phyloP scores from a whole-genome alignment of 1,139 yeast genomes.

The Debaryomycetaceae sp. region DNA sequence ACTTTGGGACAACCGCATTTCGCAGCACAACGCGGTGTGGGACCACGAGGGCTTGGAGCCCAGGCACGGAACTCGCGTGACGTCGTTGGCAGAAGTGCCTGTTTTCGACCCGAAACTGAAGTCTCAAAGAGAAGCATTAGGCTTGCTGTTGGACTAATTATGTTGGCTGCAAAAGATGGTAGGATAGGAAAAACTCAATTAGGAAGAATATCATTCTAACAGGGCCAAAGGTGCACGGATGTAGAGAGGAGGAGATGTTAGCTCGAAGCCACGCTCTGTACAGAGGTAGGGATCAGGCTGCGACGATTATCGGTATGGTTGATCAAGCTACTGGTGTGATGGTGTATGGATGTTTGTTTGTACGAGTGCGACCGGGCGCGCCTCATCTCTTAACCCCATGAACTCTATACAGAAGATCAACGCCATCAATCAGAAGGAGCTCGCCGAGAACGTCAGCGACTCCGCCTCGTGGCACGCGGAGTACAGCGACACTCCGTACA shows the following conservation, averaged over 20 bases:
- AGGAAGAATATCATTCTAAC: too few relatives aligned
- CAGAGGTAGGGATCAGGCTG: too few relatives aligned
- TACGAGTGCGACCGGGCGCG: too few relatives aligned
- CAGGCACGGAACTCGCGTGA: constrained; percentile 49
- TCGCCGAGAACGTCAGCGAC: constrained; percentile 53
- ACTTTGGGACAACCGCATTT: constrained; percentile 54
- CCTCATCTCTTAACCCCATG: too few relatives aligned
- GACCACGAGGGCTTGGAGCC: constrained; percentile 43
- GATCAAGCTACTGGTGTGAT: too few relatives aligned
- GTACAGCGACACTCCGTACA: constrained; percentile 59
- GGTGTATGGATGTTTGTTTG: too few relatives aligned
- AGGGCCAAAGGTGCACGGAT: too few relatives aligned
- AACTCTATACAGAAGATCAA: constrained; percentile 48
- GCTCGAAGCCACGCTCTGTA: too few relatives aligned
- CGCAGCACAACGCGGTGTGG: constrained; percentile 47
- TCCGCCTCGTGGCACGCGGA: constrained; percentile 89
- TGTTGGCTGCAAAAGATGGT: too few relatives aligned
- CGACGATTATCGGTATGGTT: too few relatives aligned
- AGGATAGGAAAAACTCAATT: too few relatives aligned
- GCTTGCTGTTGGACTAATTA: constrained; percentile 20
- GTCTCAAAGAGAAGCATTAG: constrained; percentile 45
- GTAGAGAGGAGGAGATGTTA: too few relatives aligned
- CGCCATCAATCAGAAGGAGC: constrained; percentile 63
- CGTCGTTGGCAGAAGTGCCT: constrained; percentile 45
- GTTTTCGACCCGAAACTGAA: constrained; percentile 40